phyloP scores from a whole-genome alignment of 805 yeast genomes.

The Saccharomycodes ludwigii region DNA sequence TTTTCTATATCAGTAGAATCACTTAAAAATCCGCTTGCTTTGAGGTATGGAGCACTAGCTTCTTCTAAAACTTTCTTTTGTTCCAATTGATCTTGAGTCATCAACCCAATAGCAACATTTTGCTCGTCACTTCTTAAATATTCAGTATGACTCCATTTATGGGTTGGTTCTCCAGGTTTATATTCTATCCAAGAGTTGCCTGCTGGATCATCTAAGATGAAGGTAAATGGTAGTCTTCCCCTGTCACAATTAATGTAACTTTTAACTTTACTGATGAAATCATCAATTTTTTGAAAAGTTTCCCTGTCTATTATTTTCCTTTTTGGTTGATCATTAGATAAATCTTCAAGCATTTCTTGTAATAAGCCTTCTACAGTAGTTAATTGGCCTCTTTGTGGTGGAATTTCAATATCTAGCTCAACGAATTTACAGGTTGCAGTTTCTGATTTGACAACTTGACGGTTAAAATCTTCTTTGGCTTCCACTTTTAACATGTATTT shows the following conservation, averaged over 20 bases:
- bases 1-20: constrained; percentile 77
- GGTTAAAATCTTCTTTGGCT: constrained; percentile 56
- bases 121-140: constrained; percentile 82
- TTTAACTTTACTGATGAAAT: constrained; percentile 47
- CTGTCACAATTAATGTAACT: constrained; percentile 53
- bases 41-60: constrained; percentile 6
- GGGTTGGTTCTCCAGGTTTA: constrained; percentile 74
- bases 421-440: constrained; percentile 66
- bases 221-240: constrained; percentile 61
- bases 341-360: constrained; percentile 70
- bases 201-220: constrained; percentile 81
- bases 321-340: constrained; percentile 67
- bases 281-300: constrained; percentile 60
- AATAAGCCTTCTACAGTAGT: constrained; percentile 88
- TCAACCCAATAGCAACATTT: constrained; percentile 70
- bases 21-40: constrained; percentile 40
- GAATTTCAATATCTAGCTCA: constrained; percentile 87
- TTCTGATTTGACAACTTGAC: constrained; percentile 89
- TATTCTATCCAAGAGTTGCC: constrained; percentile 96
- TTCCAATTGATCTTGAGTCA: constrained; percentile 45
- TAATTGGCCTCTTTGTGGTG: constrained; percentile 87
- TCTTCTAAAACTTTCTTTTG: constrained; percentile 18
- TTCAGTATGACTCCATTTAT: constrained; percentile 80
- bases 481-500: constrained; percentile 62
- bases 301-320: constrained; percentile 69